Evolutionary conservation across 768 basidiomycete species (phyloP).

Genomic region (Hemileccinum impolitum): DNA sequence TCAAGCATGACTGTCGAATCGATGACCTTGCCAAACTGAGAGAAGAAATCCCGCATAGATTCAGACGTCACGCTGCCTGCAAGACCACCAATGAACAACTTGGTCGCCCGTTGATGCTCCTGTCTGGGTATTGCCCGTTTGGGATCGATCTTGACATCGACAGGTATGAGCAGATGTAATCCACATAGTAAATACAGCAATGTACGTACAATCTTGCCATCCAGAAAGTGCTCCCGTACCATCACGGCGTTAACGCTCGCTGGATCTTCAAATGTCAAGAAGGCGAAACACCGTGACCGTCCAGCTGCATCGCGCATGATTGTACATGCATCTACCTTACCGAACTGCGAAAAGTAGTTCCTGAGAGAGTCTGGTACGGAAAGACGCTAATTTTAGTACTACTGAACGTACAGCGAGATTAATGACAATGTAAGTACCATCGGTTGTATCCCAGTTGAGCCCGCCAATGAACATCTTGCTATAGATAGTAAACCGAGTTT

Average conservation of each 20-base stretch:
- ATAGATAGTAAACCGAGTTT: slow-evolving; percentile 33
- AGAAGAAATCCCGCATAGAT: slow-evolving; percentile 89
- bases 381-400: slow-evolving; percentile 39
- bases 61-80: slow-evolving; percentile 91
- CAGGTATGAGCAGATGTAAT: slow-evolving; percentile 18
- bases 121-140: slow-evolving; percentile 97
- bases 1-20: slow-evolving; percentile 99
- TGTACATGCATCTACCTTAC: slow-evolving; percentile 94
- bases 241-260: slow-evolving; percentile 94
- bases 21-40: slow-evolving; percentile 91
- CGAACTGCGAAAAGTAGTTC: slow-evolving; percentile 94
- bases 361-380: slow-evolving; percentile 60
- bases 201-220: slow-evolving; percentile 90
- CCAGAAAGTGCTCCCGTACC: slow-evolving; percentile 90
- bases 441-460: slow-evolving; percentile 99
- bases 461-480: slow-evolving; percentile 99
- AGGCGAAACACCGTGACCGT: slow-evolving; percentile 95
- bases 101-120: slow-evolving; percentile 90
- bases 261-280: slow-evolving; percentile 92
- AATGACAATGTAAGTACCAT: slow-evolving; percentile 67
- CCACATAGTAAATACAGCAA: slow-evolving; percentile 21
- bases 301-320: slow-evolving; percentile 98
- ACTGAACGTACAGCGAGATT: slow-evolving; percentile 36
- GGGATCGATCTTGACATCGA: slow-evolving; percentile 85
- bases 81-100: slow-evolving; percentile 94